Base-by-base conservation (phyloP, 192 early-diverging fungal species). In the Backusella mclennaniae region DNA sequence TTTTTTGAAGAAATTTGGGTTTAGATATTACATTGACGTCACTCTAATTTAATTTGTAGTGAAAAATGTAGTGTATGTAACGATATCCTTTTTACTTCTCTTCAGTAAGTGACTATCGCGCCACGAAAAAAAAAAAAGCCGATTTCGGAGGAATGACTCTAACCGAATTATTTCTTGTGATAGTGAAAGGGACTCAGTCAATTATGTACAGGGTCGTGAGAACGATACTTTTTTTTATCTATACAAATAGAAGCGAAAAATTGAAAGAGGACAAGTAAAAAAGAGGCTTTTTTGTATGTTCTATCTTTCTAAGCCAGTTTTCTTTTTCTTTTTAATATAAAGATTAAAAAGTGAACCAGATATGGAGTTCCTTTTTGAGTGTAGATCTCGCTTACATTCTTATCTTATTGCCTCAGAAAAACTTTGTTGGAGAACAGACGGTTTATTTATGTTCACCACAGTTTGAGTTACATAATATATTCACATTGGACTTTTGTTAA, bases 201-300 rank as follows among this genome's bases (percentile, higher is more conserved):
- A 63, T 29, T 63, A 31, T 63, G 56, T 63, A 12, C 56, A 63
- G 56, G 56, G 56, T 29, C 56, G 56, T 63, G 56, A 63, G 56
- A 63, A 63, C 56, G 56, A 29, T 11, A 31, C 6, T 11, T 9
- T 39, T 33, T 26, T 59, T 63, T 29, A 59, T 12, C 23, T 59
- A 59, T 26, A 29, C 21, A 59, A 59, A 59, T 14, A 59, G 56
- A 59, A 9, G 21, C 2, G 56, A 7, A 12, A 12, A 23, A 3
- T 59, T 21, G 56, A 59, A 26, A 12, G 23, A 26, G 21, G 21
- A 21, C 1, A 21, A 56, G 21, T 26, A 23, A 56, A 56, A 39
- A 8, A 8, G 53, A 52, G 8, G 53, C 21, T 21, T 56, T 2
- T 23, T n/a, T 56, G 23, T 29, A 21, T 63, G 26, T 11, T 63